Evolutionary conservation across 495 filamentous ascomycete species (phyloP).

Genomic region (Xylaria nigripes): DNA sequence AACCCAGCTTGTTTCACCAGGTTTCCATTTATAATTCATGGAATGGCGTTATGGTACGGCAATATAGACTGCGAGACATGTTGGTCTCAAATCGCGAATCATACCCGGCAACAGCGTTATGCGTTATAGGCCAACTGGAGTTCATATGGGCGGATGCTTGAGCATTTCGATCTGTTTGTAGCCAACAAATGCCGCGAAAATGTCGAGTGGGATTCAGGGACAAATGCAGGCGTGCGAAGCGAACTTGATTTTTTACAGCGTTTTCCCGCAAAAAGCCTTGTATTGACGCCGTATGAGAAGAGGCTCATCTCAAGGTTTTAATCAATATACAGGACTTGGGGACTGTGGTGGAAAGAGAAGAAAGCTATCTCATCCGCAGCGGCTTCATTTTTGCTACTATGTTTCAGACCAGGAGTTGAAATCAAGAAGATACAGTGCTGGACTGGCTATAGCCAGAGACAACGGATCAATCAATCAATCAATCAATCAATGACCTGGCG

Average conservation of each 20-base stretch:
- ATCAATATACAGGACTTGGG: not conserved
- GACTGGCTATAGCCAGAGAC: not conserved
- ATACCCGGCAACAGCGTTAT: slow-evolving; percentile 29
- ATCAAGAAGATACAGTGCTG: not conserved
- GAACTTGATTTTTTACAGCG: not conserved
- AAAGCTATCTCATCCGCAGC: not conserved
- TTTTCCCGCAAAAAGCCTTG: not conserved
- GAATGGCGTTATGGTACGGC: slow-evolving; percentile 25
- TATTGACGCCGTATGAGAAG: not conserved
- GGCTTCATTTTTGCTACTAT: not conserved
- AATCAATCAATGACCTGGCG: too few relatives aligned
- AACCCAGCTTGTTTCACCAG: not conserved
- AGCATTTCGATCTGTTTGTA: slow-evolving; percentile 19
- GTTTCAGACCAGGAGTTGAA: not conserved
- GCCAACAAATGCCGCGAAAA: slow-evolving; percentile 1
- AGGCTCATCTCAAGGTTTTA: not conserved
- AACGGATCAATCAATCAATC: not conserved
- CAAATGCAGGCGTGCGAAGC: not conserved
- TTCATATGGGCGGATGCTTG: slow-evolving; percentile 20
- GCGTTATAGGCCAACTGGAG: slow-evolving; percentile 24
- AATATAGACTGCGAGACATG: slow-evolving; percentile 23
- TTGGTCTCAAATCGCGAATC: slow-evolving; percentile 22
- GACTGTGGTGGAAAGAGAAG: not conserved
- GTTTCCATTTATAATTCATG: slow-evolving; percentile 21
- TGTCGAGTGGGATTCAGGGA: not conserved